phyloP scores from a whole-genome alignment of 2,329 filamentous ascomycete genomes.

The Aspergillus clavatus region DNA sequence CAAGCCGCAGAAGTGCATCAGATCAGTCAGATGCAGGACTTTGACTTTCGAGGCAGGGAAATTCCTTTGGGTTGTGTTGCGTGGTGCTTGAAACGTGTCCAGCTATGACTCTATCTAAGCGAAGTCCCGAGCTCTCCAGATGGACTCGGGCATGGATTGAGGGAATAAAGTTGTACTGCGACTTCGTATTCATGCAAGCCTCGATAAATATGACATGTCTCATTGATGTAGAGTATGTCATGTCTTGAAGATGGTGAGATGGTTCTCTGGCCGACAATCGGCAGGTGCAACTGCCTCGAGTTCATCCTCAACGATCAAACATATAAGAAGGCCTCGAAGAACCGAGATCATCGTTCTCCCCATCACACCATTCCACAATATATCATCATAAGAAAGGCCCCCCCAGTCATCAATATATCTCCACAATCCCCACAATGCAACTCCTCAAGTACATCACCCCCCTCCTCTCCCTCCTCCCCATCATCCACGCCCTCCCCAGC shows the following conservation, averaged over 20 bases:
- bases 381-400: too few relatives aligned
- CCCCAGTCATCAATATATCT: neutral
- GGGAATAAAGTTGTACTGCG: too few relatives aligned
- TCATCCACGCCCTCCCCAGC: neutral
- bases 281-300: neutral
- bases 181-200: neutral
- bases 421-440: slow-evolving; percentile 2
- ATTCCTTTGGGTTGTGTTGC: neutral
- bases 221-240: neutral
- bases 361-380: neutral
- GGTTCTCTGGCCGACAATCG: neutral
- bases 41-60: neutral
- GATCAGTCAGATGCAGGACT: neutral
- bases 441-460: neutral
- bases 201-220: neutral
- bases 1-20: too few relatives aligned
- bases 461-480: neutral
- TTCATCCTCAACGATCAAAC: too few relatives aligned
- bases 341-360: neutral
- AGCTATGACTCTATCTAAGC: neutral
- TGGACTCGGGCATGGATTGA: neutral
- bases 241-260: neutral
- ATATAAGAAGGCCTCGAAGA: neutral
- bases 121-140: neutral
- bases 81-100: neutral